Conservation (phyloP, 108 stramenopile species). For the Nitzschia sp. region DNA sequence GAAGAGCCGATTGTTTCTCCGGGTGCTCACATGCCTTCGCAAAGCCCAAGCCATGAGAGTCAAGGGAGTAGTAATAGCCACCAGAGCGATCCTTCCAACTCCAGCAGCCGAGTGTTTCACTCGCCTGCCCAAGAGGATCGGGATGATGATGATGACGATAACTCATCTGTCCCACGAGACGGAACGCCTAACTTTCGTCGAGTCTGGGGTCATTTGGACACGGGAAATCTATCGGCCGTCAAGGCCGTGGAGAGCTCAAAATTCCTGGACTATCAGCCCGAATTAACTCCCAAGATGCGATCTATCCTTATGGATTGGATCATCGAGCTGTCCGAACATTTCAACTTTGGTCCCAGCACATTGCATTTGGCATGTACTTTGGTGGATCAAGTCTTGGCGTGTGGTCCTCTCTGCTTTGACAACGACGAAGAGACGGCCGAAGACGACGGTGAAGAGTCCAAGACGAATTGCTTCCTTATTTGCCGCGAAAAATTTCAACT, state of each 20-base stretch:
- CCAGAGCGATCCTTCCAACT: background rate
- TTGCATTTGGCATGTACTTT: conserved; percentile 71
- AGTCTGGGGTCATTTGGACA: background rate
- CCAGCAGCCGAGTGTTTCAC: background rate
- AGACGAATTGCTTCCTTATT: conserved; percentile 48
- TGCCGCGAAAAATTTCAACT: conserved; percentile 52
- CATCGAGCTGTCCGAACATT: conserved; percentile 85
- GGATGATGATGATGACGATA: too few relatives aligned
- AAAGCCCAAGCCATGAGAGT: background rate
- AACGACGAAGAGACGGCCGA: conserved; percentile 8
- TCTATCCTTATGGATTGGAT: conserved; percentile 89
- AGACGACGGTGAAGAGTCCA: conserved; percentile 23
- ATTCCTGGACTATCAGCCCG: conserved; percentile 37
- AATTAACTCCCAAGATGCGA: conserved; percentile 77
- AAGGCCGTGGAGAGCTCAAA: conserved; percentile 11
- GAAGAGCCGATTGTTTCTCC: conserved; percentile 14
- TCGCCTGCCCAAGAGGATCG: too few relatives aligned
- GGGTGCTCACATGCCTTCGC: background rate
- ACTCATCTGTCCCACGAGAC: too few relatives aligned
- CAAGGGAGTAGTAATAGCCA: background rate
- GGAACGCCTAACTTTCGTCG: conserved; percentile 7
- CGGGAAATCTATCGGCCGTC: background rate
- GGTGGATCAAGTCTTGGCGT: conserved; percentile 73
- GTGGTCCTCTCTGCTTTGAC: conserved; percentile 27
- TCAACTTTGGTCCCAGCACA: conserved; percentile 53